Conservation (phyloP, 345 rosid genomes). For the Gossypium rotundifolium region DNA sequence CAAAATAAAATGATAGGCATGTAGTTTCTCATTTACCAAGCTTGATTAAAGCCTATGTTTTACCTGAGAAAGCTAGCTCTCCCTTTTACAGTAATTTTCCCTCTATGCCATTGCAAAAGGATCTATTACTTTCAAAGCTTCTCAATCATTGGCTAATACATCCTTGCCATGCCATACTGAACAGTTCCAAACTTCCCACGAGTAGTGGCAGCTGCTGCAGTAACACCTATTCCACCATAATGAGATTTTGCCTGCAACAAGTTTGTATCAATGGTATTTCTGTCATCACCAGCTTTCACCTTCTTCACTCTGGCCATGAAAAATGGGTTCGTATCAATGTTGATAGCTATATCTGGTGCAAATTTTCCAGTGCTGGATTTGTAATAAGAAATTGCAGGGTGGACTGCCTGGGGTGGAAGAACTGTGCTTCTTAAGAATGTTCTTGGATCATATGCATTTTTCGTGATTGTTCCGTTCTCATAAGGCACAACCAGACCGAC, state of each 20-base stretch:
- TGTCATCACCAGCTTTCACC: constrained; percentile 47
- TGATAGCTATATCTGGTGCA: constrained; percentile 64
- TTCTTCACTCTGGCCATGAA: constrained; percentile 62
- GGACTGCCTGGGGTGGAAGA: constrained; percentile 41
- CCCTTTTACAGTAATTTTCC: constrained; percentile 6
- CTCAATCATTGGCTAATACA: constrained; percentile 36
- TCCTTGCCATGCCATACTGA: constrained; percentile 65
- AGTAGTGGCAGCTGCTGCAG: constrained; percentile 36
- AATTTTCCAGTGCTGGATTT: constrained; percentile 42
- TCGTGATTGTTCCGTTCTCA: constrained; percentile 41
- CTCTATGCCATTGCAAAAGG: neutral
- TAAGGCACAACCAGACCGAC: constrained; percentile 59
- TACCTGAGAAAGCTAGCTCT: constrained; percentile 8
- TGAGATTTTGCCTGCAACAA: constrained; percentile 54
- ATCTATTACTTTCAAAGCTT: neutral
- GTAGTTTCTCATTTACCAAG: constrained; percentile 8
- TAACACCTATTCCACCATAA: constrained; percentile 50
- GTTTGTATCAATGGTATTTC: constrained; percentile 52
- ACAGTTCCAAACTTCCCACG: constrained; percentile 74
- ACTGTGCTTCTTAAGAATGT: constrained; percentile 45
- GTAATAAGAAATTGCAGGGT: constrained; percentile 34
- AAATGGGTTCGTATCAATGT: constrained; percentile 72
- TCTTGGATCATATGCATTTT: constrained; percentile 65
- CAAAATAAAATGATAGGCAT: constrained; percentile 6
- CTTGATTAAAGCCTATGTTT: constrained; percentile 1